Evolutionary conservation across 805 yeast genomes (phyloP), one percentile per base, ranked within the genome.

Genomic region (Yarrowia yakushimensis): DNA sequence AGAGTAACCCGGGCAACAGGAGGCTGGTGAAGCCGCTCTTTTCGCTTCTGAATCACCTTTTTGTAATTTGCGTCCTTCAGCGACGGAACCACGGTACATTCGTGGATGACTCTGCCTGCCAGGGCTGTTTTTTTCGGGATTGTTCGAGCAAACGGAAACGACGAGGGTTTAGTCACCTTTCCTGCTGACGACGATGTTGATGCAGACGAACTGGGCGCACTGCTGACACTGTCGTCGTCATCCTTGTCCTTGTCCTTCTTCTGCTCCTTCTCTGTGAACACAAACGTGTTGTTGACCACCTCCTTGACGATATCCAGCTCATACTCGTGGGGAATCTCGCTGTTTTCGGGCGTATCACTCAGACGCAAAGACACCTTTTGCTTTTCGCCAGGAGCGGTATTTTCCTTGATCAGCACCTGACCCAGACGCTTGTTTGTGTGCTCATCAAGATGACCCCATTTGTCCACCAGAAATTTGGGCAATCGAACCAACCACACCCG

Each of bases 401-500:
- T 55, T 27, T 55, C 48, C 68, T 84, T 82, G 65, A 91, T 88
- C 70, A 88, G 83, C 36, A 94, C 88, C 67, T 84, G 85, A 7
- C 97, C 84, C 66, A 94, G 75, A 64, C 85, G 86, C 69, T 86
- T 85, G 7, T 97, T 97, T 60, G 83, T 80, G 55, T 87, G 74
- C 45, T 77, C 76, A 23, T 79, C 83, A 60, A 82, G 80, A 65
- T 86, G 80, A 61, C 85, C 81, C 96, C 97, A 90, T 66, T 82
- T 79, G 41, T 86, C 89, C 30, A 96, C 87, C 65, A 94, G 77
- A 70, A 90, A 90, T 70, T 89, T 85, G 1, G 99, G 98, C 70
- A 94, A 77, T 68, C 94, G 83, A 23, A 94, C 96, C 22, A 94
- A 78, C 99, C 98, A 94, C 42, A 94, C 86, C 67, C 90, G 90